Evolutionary conservation across 805 yeast species (phyloP), one percentile per base, ranked within the genome.

Genomic region (Geotrichum ghanense): DNA sequence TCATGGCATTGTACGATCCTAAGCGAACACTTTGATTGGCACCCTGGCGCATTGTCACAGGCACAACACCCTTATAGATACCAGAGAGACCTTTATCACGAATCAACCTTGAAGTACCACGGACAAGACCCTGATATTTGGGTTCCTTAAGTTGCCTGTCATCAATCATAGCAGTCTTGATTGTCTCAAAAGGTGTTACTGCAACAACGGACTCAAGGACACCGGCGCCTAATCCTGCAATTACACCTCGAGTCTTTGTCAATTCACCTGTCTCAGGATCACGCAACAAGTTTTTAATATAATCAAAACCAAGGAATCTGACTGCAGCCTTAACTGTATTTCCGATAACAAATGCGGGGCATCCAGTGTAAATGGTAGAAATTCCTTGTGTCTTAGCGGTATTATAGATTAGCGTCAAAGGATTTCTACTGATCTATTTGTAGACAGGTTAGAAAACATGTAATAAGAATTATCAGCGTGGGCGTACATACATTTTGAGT

Each of bases 201-300:
- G 97, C 97, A 41, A 89, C 72, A 22, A 88, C 82, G 48, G 95
- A 82, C 62, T 90, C 98, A 50, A 90, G 65, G 41, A 89, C 74
- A 31, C 98, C 98, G 2, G 98, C 98, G 43, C 97, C 97, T 41
- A 92, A 70, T n/a, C 98, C 98, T 1, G 98, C 98, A 25, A 90
- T 50, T 3, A 89, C 94, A 54, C 97, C 97, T 58, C 95, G 67
- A 5, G 92, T 81, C 2, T 95, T 95, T 27, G 92, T 79, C 43
- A 92, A 67, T 63, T 86, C 83, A 4, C 97, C 97, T 51, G 84
- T 75, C 55, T 79, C 78, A 6, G 37, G 37, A 63, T 92, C 97
- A 23, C 81, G 77, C 48, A 90, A 69, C 25, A 83, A 54, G 45
- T 78, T 73, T 62, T 88, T 89, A 63, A 92, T 83, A 16, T 83